Base-by-base conservation (phyloP, 1,284 basidiomycete genomes). In the Naganishia cerealis region DNA sequence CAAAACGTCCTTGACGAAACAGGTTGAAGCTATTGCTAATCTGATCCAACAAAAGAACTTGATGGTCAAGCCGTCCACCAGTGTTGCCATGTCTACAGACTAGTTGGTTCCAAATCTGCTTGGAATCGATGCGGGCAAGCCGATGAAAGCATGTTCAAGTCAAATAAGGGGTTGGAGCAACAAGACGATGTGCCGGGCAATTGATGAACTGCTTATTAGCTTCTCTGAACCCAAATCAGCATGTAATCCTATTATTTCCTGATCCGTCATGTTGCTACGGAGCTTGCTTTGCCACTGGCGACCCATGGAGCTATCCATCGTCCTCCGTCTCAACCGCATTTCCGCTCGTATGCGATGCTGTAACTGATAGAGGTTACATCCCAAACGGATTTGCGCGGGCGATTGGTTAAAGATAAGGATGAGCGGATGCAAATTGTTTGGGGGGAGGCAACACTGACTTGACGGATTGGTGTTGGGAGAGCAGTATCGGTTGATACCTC, bases 11-110 rank as follows among this genome's bases (percentile, higher is more conserved):
- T 8, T 46, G 52, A 24, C 5, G 36, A 21, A 39, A 33, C 57
- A 70, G 69, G 69, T 70, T 21, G 69, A 70, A 46, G 54, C 24
- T 38, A 65, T 70, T 33, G 66, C 62, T 24, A 70, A 67, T 36
- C n/a, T 55, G 42, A 70, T 70, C 42, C 43, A 67, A 24, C 52
- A 57, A 36, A 67, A 65, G 46, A 50, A 46, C 24, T 46, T 67
- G 54, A 38, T 71, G 26, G 65, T 9, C 26, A 66, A 36, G 54
- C 63, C 63, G 29, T 48, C 43, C 7, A 39, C 38, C 1, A 40
- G 1, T 15, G 48, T 24, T 26, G 50, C 40, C 36, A 63, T 63
- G 50, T 39, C 61, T 38, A 63, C 40, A 50, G 61, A 63, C 38
- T 54, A 54, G 36, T 21, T 57, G 21, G 36, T n/a, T 12, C 54